Conservation (phyloP, 2,329 filamentous ascomycete genomes). For the Colletotrichum truncatum region DNA sequence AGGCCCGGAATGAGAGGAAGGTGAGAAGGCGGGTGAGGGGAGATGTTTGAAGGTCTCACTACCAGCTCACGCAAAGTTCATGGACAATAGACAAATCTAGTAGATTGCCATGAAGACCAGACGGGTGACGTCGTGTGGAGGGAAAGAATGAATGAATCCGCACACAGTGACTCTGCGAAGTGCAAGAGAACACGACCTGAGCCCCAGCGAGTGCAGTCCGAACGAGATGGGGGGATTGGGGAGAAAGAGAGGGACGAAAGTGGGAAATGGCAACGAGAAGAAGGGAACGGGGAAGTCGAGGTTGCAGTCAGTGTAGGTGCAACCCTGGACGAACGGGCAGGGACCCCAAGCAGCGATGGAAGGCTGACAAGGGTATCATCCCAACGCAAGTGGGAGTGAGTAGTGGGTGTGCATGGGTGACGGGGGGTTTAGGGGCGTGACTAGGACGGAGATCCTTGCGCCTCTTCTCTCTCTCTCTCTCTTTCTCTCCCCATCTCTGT, state of each 20-base stretch:
- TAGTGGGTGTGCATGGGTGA: not conserved
- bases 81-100: constrained; percentile 4
- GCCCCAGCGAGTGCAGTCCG: constrained; percentile 28
- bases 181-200: constrained; percentile 17
- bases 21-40: constrained; percentile 27
- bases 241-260: constrained; percentile 10
- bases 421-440: not conserved
- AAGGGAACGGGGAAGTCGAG: constrained; percentile 15
- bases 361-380: constrained; percentile 10
- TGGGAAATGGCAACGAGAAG: constrained; percentile 23
- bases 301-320: constrained; percentile 15
- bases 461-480: not conserved
- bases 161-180: constrained; percentile 17
- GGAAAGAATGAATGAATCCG: constrained; percentile 33
- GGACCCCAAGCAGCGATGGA: constrained; percentile 7
- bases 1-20: constrained; percentile 29
- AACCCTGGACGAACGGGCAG: constrained; percentile 8
- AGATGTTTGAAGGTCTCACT: constrained; percentile 13
- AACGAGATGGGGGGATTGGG: constrained; percentile 15
- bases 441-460: not conserved
- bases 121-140: not conserved
- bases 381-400: not conserved
- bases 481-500: not conserved
- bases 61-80: constrained; percentile 27
- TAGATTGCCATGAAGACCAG: constrained; percentile 16